Conservation (phyloP, 768 basidiomycete genomes). For the Lactarius sp. region DNA sequence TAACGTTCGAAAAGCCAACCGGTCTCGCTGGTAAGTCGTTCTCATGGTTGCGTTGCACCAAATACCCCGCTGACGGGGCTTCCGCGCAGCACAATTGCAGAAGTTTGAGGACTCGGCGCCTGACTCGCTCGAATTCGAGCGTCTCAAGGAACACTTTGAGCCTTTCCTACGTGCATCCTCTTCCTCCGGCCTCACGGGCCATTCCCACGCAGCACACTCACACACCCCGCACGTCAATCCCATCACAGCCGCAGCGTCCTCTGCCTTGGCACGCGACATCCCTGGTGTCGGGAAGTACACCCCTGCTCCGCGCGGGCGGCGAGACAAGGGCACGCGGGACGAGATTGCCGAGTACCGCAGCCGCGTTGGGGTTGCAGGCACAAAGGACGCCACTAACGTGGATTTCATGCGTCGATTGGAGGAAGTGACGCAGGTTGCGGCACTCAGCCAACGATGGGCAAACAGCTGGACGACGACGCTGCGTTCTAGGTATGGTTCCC, state of each 20-base stretch:
- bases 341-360: conserved; percentile 76
- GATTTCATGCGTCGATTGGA: conserved; percentile 67
- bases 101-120: conserved; percentile 83
- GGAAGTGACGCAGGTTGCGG: conserved; percentile 55
- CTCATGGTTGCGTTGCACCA: neutral
- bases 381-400: conserved; percentile 57
- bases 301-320: conserved; percentile 47
- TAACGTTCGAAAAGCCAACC: conserved; percentile 94
- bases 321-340: conserved; percentile 63
- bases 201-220: conserved; percentile 49
- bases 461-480: conserved; percentile 72
- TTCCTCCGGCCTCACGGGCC: conserved; percentile 55
- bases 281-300: conserved; percentile 78
- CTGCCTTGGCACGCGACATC: conserved; percentile 84
- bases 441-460: conserved; percentile 74
- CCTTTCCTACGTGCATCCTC: conserved; percentile 84
- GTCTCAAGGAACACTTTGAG: conserved; percentile 95
- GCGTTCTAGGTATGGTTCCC: conserved; percentile 51
- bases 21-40: conserved; percentile 75
- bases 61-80: conserved; percentile 1
- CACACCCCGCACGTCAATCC: conserved; percentile 74
- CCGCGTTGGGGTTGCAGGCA: conserved; percentile 57
- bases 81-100: conserved; percentile 73
- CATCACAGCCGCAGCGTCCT: conserved; percentile 83
- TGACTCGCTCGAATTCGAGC: conserved; percentile 86